phyloP scores from a whole-genome alignment of 805 yeast genomes.

The Vanderwaltozyma polyspora region DNA sequence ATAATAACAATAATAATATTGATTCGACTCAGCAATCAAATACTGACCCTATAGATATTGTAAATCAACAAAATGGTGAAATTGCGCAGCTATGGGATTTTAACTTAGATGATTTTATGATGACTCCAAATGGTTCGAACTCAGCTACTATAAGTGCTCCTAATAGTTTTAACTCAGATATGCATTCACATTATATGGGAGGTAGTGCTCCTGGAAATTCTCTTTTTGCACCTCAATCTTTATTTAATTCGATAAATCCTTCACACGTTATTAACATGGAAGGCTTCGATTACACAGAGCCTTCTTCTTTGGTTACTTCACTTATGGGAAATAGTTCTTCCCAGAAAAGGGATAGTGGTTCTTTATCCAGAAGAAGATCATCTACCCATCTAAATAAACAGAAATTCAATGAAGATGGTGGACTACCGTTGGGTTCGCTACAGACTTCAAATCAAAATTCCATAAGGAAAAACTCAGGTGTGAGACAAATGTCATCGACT shows the following conservation, averaged over 20 bases:
- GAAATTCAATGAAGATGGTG: conserved; percentile 12
- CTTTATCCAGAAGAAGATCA: conserved; percentile 7
- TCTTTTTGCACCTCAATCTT: conserved; percentile 1
- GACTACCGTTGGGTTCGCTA: conserved; percentile 8
- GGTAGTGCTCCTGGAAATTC: conserved; percentile 8
- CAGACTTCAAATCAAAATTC: conserved; percentile 15
- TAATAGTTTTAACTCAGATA: conserved; percentile 23
- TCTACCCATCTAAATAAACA: conserved; percentile 7
- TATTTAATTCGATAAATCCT: too few relatives aligned
- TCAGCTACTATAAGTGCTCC: conserved; percentile 30
- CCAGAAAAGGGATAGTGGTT: not conserved
- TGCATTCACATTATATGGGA: conserved; percentile 5
- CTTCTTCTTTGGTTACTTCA: too few relatives aligned
- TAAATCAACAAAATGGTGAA: conserved; percentile 28
- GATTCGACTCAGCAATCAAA: not conserved
- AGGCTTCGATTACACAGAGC: not conserved
- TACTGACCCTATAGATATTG: conserved; percentile 21
- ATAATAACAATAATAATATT: not conserved
- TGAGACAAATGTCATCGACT: conserved; percentile 21
- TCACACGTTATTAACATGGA: too few relatives aligned
- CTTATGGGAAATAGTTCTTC: too few relatives aligned
- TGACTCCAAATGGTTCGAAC: conserved; percentile 26
- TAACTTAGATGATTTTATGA: conserved; percentile 27
- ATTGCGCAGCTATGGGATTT: conserved; percentile 32
- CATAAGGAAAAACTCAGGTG: conserved; percentile 19